A percentile compares a stretch with the other conserved stretches of the same genome.
phyloP scores from a whole-genome alignment of 306 rosid species.

The Quercus ilex region DNA sequence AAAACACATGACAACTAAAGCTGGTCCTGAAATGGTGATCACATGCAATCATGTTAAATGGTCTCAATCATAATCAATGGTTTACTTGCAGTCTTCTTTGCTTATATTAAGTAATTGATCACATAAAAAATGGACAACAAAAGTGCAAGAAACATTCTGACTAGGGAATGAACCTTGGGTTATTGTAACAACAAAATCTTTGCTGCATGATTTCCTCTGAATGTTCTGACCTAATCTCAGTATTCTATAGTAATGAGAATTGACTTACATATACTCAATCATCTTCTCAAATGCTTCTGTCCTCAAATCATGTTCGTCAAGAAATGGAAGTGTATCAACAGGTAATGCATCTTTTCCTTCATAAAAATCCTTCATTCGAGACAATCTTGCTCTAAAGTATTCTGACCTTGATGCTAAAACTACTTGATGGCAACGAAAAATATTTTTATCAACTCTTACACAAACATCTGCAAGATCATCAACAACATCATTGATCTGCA shows the following conservation, averaged over 20 bases:
- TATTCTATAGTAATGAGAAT: constrained; percentile 11
- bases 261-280: constrained; percentile 85
- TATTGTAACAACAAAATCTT: neutral
- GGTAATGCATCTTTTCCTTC: constrained; percentile 55
- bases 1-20: neutral
- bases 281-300: constrained; percentile 79
- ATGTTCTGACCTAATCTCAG: constrained; percentile 7
- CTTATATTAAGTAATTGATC: neutral
- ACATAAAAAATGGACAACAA: neutral
- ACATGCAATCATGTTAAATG: neutral
- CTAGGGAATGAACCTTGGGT: neutral
- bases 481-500: constrained; percentile 39
- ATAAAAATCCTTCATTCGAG: constrained; percentile 71
- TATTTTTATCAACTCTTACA: constrained; percentile 52
- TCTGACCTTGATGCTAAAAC: constrained; percentile 93
- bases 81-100: neutral
- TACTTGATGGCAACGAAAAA: constrained; percentile 82
- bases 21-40: neutral
- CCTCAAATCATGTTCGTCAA: constrained; percentile 83
- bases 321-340: constrained; percentile 58
- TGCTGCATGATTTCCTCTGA: constrained; percentile 13
- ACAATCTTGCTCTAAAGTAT: constrained; percentile 86
- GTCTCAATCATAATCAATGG: neutral
- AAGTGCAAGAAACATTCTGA: neutral
- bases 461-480: constrained; percentile 90